phyloP scores from a whole-genome alignment of 73 alveolate genomes.

The Paramecium bursaria region DNA sequence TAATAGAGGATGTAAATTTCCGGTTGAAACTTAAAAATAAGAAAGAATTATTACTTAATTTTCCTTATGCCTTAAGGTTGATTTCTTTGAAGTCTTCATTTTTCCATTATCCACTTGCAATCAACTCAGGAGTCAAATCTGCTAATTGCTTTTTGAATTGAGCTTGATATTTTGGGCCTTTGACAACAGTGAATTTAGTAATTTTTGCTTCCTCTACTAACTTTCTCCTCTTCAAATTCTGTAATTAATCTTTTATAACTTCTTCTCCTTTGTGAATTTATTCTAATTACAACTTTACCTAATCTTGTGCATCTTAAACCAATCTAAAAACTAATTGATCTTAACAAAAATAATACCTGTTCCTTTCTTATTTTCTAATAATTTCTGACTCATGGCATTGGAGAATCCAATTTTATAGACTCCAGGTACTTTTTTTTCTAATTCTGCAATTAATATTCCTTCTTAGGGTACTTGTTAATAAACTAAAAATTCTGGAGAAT shows the following conservation, averaged over 20 bases:
- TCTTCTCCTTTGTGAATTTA: not conserved
- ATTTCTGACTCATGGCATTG: constrained; percentile 61
- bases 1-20: constrained; percentile 96
- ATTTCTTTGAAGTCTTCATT: not conserved
- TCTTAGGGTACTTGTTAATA: constrained; percentile 40
- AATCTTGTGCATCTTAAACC: constrained; percentile 48
- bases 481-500: constrained; percentile 63
- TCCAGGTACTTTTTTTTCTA: constrained; percentile 48
- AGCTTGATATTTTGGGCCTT: constrained; percentile 49
- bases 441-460: constrained; percentile 45
- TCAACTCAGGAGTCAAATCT: constrained; percentile 43
- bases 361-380: constrained; percentile 56
- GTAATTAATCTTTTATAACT: constrained; percentile 25
- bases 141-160: constrained; percentile 51
- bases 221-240: constrained; percentile 52
- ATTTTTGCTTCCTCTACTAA: not conserved
- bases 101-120: constrained; percentile 4
- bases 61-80: constrained; percentile 1
- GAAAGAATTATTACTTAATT: not conserved
- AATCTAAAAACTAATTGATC: constrained; percentile 5
- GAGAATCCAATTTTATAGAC: constrained; percentile 60
- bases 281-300: constrained; percentile 28
- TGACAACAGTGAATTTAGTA: constrained; percentile 11
- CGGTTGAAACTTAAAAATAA: constrained; percentile 71
- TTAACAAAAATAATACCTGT: too few species aligned